These are phyloP conservation scores for Geotrichum citri-aurantii DNA, from an alignment of 1,139 yeast genomes.

Conservation along the genomic window DNA sequence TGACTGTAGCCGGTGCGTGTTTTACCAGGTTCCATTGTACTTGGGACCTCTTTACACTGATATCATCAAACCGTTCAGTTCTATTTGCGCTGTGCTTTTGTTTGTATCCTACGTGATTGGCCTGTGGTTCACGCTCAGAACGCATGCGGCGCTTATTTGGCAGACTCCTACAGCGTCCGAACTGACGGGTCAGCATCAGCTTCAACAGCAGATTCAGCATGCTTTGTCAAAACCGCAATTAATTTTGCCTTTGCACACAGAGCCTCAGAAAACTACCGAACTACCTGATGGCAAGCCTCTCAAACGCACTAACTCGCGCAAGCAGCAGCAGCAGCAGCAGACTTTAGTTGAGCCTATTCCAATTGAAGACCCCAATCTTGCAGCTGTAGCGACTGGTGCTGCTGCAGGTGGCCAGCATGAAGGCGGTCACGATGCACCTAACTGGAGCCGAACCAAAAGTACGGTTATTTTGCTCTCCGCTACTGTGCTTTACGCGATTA, in stretches of 20 bases:
- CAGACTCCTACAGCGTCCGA: conserved; percentile 52
- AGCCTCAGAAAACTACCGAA: conserved; percentile 5
- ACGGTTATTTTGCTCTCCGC: conserved; percentile 80
- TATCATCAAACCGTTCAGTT: conserved; percentile 73
- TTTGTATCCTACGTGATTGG: conserved; percentile 92
- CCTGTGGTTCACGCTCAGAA: conserved; percentile 82
- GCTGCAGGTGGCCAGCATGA: conserved; percentile 25
- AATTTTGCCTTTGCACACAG: not conserved
- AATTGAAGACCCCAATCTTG: not conserved
- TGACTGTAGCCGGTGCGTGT: conserved; percentile 68
- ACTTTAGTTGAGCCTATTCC: not conserved
- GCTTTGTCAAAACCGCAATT: not conserved
- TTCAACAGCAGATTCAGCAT: conserved; percentile 1
- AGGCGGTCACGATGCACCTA: conserved; percentile 94
- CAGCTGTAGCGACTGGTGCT: not conserved
- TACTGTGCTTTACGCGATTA: conserved; percentile 79
- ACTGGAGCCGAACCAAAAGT: conserved; percentile 87
- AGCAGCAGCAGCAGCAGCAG: not conserved
- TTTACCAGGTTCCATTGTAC: conserved; percentile 66
- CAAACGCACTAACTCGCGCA: not conserved
- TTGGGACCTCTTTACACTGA: conserved; percentile 55
- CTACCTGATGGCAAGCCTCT: not conserved
- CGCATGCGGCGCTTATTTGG: conserved; percentile 97
- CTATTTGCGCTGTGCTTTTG: conserved; percentile 71
- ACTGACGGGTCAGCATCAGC: conserved; percentile 16